These are phyloP conservation scores for Drosera spatulata DNA, from an alignment of 179 eudicot species.

Conservation along the genomic window DNA sequence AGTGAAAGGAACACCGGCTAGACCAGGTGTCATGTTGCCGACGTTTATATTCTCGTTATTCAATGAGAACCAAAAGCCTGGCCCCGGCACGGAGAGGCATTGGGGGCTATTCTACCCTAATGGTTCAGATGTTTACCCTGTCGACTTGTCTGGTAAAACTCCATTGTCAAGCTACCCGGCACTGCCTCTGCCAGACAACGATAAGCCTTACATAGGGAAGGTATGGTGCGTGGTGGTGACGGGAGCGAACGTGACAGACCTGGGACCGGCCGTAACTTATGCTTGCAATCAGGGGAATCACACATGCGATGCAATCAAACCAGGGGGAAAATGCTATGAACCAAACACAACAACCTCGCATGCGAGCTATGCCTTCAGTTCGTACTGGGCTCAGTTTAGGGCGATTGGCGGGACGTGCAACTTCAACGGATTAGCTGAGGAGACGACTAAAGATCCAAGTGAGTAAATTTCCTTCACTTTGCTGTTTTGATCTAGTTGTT, in stretches of 20 bases:
- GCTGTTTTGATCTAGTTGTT: background rate
- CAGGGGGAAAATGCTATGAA: slow-evolving; percentile 42
- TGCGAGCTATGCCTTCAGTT: slow-evolving; percentile 64
- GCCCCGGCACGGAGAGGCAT: slow-evolving; percentile 70
- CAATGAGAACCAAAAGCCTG: slow-evolving; percentile 52
- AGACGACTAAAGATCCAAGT: slow-evolving; percentile 62
- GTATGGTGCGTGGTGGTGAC: slow-evolving; percentile 58
- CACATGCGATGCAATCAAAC: slow-evolving; percentile 47
- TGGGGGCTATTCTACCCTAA: slow-evolving; percentile 52
- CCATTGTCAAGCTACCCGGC: slow-evolving; percentile 1
- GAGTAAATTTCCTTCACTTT: slow-evolving; percentile 8
- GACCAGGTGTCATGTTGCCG: slow-evolving; percentile 44
- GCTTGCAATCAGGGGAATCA: slow-evolving; percentile 34
- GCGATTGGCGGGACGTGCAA: slow-evolving; percentile 37
- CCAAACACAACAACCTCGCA: slow-evolving; percentile 44
- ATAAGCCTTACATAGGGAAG: slow-evolving; percentile 29
- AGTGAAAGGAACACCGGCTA: slow-evolving; percentile 67
- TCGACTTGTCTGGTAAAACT: slow-evolving; percentile 33
- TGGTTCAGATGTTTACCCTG: slow-evolving; percentile 32
- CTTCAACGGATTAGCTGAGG: slow-evolving; percentile 57
- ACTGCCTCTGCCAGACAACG: slow-evolving; percentile 23
- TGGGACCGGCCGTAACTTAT: slow-evolving; percentile 16
- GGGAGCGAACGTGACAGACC: slow-evolving; percentile 14
- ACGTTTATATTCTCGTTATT: slow-evolving; percentile 60
- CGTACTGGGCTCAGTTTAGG: slow-evolving; percentile 57